Conservation (phyloP, 306 rosid genomes). For the Malus asiatica region DNA sequence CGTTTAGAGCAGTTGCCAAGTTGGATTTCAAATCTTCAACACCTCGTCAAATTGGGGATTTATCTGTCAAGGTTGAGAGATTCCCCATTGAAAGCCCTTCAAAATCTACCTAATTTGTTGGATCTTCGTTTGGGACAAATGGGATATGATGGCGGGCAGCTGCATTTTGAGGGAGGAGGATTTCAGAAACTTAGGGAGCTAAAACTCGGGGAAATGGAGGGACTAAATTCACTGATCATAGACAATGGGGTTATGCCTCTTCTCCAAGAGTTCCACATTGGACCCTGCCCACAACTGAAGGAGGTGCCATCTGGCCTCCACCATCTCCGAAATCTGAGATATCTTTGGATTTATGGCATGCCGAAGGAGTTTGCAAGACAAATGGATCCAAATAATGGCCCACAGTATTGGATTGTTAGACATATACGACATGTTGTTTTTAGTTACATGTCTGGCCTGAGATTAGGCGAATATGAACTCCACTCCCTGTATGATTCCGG, state of each 20-base stretch:
- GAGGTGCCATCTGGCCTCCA: neutral
- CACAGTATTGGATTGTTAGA: neutral
- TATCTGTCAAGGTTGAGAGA: neutral
- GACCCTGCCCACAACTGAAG: neutral
- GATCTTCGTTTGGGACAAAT: fast-evolving
- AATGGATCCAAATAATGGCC: neutral
- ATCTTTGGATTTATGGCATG: neutral
- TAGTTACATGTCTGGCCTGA: neutral
- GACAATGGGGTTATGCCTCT: neutral
- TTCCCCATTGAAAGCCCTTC: too few relatives aligned
- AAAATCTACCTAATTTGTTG: too few relatives aligned
- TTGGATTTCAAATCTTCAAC: neutral
- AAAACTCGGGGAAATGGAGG: neutral
- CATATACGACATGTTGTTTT: neutral
- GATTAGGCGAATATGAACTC: fast-evolving
- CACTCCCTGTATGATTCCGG: fast-evolving
- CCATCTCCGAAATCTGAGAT: neutral
- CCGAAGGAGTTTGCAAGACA: neutral
- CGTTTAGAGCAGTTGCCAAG: neutral
- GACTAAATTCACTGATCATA: neutral
- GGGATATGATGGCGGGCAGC: neutral
- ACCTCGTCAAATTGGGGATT: too few relatives aligned
- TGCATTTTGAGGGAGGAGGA: neutral
- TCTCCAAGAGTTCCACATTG: neutral
- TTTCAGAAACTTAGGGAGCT: neutral